Base-by-base conservation (phyloP, 2,329 filamentous ascomycete genomes). In the Trichoderma cornu-damae region DNA sequence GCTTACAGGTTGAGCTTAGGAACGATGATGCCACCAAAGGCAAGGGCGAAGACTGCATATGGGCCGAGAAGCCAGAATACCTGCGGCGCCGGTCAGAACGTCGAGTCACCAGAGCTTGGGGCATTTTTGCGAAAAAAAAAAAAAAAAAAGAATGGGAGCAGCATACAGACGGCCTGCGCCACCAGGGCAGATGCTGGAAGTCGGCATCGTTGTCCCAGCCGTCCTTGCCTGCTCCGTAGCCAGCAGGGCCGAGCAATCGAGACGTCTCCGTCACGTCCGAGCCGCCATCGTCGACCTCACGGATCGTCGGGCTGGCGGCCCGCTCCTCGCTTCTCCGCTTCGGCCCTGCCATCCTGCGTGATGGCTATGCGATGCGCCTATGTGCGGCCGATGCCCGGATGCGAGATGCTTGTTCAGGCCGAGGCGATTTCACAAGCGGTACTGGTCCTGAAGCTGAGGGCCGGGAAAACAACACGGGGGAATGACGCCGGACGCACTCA, bases 1-100 rank as follows among this genome's bases (percentile, higher is more conserved):
- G 32, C 80, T 70, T 72, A 84, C 72, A 96, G 75, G 67, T 96
- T 96, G 61, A 96, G 79, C 70, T 88, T 94, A 8, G 93, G 92
- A 7, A 96, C 89, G 6, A 94, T 77, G 6, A 89, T 82, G 57
- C 90, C 90, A 30, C 93, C 94, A 70, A 94, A 93, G 0, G 92
- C 91, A 54, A 95, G 76, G 0, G 90, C 90, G 68, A 90, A 93
- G 43, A 96, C 72, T 57, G 88, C 79, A 71, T 92, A 94, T 0
- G 91, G 89, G 0, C 82, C 83, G 6, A 97, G 71, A 4, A 97
- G 78, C 89, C 91, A 97, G 71, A 80, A 89, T 52, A 95, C 83
- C 89, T 89, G 60, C 32, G 48, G 26, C 18, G 59, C 44, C 52
- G 28, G 62, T 72, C 62, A 70, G 65, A n/a, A 60, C 42, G 3